These are phyloP conservation scores for Podosphaera leucotricha DNA, from an alignment of 2,329 filamentous ascomycete genomes.

Conservation along the genomic window DNA sequence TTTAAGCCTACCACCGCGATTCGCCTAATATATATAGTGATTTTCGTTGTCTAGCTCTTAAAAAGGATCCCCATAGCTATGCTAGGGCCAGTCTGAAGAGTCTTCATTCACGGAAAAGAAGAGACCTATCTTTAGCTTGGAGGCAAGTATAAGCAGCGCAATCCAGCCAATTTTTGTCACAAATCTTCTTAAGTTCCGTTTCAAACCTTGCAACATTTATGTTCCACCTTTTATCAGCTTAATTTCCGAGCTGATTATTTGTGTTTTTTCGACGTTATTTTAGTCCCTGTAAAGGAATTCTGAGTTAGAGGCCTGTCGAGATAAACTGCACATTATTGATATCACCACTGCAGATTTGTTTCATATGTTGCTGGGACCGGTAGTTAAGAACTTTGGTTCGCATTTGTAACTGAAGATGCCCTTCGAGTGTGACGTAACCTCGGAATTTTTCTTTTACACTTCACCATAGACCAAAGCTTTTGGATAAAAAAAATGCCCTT, in stretches of 20 bases:
- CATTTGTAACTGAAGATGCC: not conserved
- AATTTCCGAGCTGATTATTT: not conserved
- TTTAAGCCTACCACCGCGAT: not conserved
- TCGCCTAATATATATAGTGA: not conserved
- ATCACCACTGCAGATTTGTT: not conserved
- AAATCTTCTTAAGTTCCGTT: not conserved
- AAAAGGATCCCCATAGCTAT: not conserved
- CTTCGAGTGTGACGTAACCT: not conserved
- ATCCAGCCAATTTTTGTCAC: not conserved
- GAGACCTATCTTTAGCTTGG: conserved; percentile 1
- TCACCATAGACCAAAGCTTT: not conserved
- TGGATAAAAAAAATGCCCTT: no score
- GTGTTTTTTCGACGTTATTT: not conserved
- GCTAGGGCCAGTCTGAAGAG: not conserved
- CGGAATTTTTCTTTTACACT: not conserved
- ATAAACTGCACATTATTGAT: not conserved
- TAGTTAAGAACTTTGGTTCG: not conserved
- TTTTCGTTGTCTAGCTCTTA: not conserved
- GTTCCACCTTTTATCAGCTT: not conserved
- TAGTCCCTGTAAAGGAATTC: not conserved
- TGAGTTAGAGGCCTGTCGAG: not conserved
- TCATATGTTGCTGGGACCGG: not conserved
- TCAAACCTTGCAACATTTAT: not conserved
- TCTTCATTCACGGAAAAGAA: not conserved
- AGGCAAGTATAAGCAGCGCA: not conserved